Evolutionary conservation across 805 yeast genomes (phyloP).

Genomic region (Ogataea polymorpha): DNA sequence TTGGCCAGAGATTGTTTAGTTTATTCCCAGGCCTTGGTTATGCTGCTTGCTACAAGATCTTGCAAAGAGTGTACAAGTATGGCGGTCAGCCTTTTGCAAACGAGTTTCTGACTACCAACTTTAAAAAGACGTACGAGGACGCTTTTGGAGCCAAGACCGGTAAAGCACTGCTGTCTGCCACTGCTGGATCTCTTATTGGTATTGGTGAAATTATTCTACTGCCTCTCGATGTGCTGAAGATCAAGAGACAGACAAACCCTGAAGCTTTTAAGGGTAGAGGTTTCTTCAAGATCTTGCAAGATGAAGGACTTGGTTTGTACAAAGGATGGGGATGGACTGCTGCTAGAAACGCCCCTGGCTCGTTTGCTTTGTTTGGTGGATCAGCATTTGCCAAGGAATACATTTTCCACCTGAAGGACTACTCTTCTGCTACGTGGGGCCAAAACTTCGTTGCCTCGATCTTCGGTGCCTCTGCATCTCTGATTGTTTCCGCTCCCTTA

Average conservation of each 20-base stretch:
- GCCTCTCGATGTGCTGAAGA: constrained; percentile 94
- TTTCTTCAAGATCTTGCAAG: constrained; percentile 75
- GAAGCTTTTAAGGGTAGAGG: constrained; percentile 99
- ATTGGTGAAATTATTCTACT: constrained; percentile 95
- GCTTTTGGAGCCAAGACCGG: constrained; percentile 92
- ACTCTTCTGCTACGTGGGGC: constrained; percentile 87
- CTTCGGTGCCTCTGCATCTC: constrained; percentile 94
- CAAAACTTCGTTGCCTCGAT: constrained; percentile 95
- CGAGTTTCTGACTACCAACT: constrained; percentile 79
- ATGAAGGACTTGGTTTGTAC: constrained; percentile 91
- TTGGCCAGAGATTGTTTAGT: constrained; percentile 70
- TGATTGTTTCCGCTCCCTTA: constrained; percentile 95
- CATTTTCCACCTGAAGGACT: constrained; percentile 80
- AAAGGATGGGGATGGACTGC: constrained; percentile 99
- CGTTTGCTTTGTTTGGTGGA: constrained; percentile 97
- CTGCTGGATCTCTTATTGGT: constrained; percentile 96
- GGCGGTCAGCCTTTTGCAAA: constrained; percentile 99
- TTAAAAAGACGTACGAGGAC: constrained; percentile 64
- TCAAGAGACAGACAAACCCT: constrained; percentile 99
- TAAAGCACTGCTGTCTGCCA: constrained; percentile 93
- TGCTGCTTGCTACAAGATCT: constrained; percentile 94
- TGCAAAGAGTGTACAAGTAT: constrained; percentile 97
- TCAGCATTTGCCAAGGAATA: constrained; percentile 98
- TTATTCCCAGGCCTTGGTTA: constrained; percentile 97
- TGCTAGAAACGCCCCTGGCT: constrained; percentile 99